Percentiles rank a stretch among this genome's conserved stretches.
Evolutionary conservation across 2,329 filamentous ascomycete species (phyloP).

Genomic region (Ambrosiella xylebori): DNA sequence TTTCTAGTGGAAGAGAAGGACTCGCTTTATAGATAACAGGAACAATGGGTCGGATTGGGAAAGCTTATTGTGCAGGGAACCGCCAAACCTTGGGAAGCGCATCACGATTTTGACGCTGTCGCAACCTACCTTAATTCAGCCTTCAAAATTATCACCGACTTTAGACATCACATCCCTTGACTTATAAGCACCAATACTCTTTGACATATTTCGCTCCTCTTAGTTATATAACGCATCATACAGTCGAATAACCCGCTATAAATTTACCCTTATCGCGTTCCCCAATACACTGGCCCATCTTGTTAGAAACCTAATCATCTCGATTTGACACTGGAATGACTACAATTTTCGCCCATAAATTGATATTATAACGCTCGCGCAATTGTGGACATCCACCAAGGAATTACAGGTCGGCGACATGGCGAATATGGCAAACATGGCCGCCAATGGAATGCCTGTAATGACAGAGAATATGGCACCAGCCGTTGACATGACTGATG

Average conservation of each 20-base stretch:
- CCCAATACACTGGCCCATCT: too few relatives aligned
- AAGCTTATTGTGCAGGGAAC: not conserved
- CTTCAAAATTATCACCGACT: not conserved
- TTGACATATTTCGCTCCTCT: too few relatives aligned
- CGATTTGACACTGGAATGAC: too few relatives aligned
- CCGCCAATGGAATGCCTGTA: conserved; percentile 10
- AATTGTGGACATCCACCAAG: too few relatives aligned
- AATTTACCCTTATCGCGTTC: too few relatives aligned
- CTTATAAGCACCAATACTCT: not conserved
- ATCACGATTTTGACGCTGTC: not conserved
- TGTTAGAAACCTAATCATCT: too few relatives aligned
- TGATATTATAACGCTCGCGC: too few relatives aligned
- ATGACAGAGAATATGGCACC: conserved; percentile 16
- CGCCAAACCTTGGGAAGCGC: not conserved
- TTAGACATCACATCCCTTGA: not conserved
- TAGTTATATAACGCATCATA: too few relatives aligned
- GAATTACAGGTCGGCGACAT: too few relatives aligned
- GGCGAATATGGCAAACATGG: conserved; percentile 1
- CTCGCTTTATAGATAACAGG: not conserved
- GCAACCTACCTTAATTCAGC: not conserved
- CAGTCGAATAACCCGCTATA: too few relatives aligned
- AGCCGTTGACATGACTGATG: conserved; percentile 39
- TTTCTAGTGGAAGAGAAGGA: not conserved
- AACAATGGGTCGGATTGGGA: not conserved
- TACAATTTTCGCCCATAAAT: too few relatives aligned